These are phyloP conservation scores for Botrytis sinoallii DNA, from an alignment of 2,329 filamentous ascomycete species.

Conservation along the genomic window DNA sequence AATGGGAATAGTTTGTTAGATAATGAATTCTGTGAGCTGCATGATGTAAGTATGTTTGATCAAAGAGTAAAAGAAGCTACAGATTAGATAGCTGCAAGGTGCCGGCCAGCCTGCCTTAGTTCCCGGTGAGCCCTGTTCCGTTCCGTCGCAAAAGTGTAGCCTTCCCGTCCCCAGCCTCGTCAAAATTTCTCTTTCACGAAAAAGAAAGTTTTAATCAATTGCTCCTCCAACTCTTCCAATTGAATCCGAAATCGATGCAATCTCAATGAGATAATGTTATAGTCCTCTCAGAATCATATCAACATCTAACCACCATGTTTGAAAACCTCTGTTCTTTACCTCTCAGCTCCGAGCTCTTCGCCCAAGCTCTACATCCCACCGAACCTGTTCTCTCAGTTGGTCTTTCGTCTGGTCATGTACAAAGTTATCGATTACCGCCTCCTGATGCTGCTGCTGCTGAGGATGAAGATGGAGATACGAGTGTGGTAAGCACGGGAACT, in stretches of 20 bases:
- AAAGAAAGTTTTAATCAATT: background rate
- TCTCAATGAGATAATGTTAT: background rate
- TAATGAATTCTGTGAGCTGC: background rate
- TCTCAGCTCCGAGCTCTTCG: conserved; percentile 80
- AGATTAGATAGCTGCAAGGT: background rate
- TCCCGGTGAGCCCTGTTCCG: conserved; percentile 1
- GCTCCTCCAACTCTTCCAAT: background rate
- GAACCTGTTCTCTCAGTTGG: conserved; percentile 85
- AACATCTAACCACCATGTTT: conserved; percentile 28
- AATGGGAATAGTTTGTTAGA: background rate
- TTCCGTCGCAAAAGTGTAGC: background rate
- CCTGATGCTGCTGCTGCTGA: conserved; percentile 48
- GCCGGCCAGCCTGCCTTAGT: background rate
- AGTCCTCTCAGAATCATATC: background rate
- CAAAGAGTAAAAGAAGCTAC: background rate
- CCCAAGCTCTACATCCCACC: conserved; percentile 80
- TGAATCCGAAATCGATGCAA: background rate
- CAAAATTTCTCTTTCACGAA: conserved; percentile 16
- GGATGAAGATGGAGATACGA: conserved; percentile 49
- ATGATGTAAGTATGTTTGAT: background rate
- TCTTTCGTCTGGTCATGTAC: conserved; percentile 78
- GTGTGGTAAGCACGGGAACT: conserved; percentile 57
- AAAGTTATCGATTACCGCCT: conserved; percentile 71
- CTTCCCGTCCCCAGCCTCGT: conserved; percentile 11
- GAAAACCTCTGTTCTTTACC: conserved; percentile 90